Conservation (phyloP, 1,284 basidiomycete species). For the Cutaneotrichosporon cavernicola region DNA sequence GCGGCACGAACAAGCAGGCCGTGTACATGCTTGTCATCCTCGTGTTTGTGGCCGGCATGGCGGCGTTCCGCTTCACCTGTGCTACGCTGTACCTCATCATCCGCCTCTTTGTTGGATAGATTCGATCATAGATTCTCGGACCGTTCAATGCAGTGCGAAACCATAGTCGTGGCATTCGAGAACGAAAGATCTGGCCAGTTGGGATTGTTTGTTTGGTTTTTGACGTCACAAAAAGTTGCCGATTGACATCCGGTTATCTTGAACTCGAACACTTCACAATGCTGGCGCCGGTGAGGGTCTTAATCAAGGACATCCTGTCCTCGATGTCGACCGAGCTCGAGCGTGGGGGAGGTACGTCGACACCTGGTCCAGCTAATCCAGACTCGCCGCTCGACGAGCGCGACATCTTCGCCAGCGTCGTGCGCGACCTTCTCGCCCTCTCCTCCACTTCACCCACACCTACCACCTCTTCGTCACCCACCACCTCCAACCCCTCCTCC, state of each 20-base stretch:
- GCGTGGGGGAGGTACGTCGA: neutral
- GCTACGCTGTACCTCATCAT: constrained; percentile 66
- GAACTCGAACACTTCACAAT: constrained; percentile 1
- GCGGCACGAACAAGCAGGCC: constrained; percentile 57
- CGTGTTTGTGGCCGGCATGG: constrained; percentile 54
- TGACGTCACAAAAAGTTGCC: neutral
- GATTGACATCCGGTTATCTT: neutral
- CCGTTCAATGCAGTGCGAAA: neutral
- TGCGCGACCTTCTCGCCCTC: neutral
- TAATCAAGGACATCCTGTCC: neutral
- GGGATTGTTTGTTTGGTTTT: neutral
- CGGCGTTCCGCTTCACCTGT: constrained; percentile 60
- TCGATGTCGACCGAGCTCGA: constrained; percentile 3
- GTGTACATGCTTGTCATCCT: constrained; percentile 50
- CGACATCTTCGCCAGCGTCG: neutral
- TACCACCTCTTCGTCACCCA: neutral
- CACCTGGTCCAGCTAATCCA: too few relatives aligned
- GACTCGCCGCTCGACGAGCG: neutral
- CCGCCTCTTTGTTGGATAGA: constrained; percentile 62
- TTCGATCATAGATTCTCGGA: neutral
- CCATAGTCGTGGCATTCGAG: neutral
- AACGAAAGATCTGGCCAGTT: too few relatives aligned
- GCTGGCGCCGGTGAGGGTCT: neutral
- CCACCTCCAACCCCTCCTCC: neutral
- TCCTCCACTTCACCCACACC: neutral